Percentiles rank a stretch among this genome's conserved stretches.
phyloP scores from a whole-genome alignment of 2,329 filamentous ascomycete genomes.

The Fusarium hostae region DNA sequence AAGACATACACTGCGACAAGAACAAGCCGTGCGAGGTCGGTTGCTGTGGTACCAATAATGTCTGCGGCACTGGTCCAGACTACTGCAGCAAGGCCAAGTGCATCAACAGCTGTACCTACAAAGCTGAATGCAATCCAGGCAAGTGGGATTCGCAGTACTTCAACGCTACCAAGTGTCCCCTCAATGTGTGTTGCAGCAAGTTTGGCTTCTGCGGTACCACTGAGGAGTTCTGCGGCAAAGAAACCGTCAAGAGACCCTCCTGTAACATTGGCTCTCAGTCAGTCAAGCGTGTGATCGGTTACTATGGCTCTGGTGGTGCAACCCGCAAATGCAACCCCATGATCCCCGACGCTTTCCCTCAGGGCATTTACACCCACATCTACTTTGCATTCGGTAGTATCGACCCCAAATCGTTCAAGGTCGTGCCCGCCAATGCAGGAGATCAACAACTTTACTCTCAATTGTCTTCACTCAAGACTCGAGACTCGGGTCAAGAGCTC shows the following conservation, averaged over 20 bases:
- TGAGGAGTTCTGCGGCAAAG: conserved; percentile 5
- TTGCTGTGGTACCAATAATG: neutral
- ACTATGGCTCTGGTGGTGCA: conserved; percentile 38
- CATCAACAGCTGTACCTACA: neutral
- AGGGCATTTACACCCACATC: conserved; percentile 5
- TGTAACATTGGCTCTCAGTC: neutral
- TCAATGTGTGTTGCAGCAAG: conserved; percentile 5
- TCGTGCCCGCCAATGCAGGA: conserved; percentile 45
- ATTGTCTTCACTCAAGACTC: conserved; percentile 47
- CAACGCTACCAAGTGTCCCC: neutral
- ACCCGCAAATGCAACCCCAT: neutral
- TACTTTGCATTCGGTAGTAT: conserved; percentile 47
- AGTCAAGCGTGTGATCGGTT: conserved; percentile 44
- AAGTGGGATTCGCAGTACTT: neutral
- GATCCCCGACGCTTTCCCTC: neutral
- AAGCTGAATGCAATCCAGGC: neutral
- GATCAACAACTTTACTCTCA: conserved; percentile 26
- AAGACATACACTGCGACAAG: neutral
- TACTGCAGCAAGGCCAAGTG: neutral
- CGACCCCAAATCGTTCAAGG: conserved; percentile 27
- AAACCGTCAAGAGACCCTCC: neutral
- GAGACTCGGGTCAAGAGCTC: conserved; percentile 44
- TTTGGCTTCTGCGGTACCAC: conserved; percentile 4
- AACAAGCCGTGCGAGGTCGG: neutral
- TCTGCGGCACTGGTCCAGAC: neutral